A percentile compares a stretch with the other conserved stretches of the same genome.
Evolutionary conservation across 305 asterid species (phyloP).

Genomic region (Fraxinus sp.): DNA sequence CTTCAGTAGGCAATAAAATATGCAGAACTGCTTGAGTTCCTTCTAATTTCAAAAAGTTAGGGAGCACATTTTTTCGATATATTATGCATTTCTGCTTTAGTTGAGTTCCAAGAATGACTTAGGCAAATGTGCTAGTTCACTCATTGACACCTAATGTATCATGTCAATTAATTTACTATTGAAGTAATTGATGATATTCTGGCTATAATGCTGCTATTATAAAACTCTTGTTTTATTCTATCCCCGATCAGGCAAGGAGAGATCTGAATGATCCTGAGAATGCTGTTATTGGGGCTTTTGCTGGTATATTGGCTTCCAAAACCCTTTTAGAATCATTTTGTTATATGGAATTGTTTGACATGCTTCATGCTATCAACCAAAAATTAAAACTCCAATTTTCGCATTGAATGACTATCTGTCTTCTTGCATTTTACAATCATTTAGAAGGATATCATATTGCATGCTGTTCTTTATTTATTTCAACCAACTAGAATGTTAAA

Average conservation of each 20-base stretch:
- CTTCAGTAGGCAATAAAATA: not conserved
- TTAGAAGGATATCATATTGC: not conserved
- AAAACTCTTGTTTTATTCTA: conserved; percentile 8
- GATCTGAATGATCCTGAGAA: conserved; percentile 88
- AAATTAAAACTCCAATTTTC: not conserved
- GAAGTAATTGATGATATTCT: not conserved
- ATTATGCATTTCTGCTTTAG: not conserved
- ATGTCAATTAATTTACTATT: not conserved
- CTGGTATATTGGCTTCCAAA: conserved; percentile 53
- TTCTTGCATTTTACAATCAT: not conserved
- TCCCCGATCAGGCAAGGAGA: conserved; percentile 70
- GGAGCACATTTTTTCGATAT: not conserved
- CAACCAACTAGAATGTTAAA: conserved; percentile 6
- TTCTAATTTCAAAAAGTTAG: not conserved
- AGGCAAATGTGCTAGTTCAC: not conserved
- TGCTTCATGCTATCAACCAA: not conserved
- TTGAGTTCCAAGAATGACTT: conserved; percentile 8
- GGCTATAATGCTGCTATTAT: conserved; percentile 7
- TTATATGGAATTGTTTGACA: not conserved
- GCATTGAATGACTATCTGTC: not conserved
- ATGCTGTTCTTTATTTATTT: not conserved
- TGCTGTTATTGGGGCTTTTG: conserved; percentile 87
- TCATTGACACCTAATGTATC: not conserved
- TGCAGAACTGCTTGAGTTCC: not conserved
- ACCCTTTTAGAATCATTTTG: conserved; percentile 19